Evolutionary conservation across 2,329 filamentous ascomycete genomes (phyloP).

Genomic region (Westerdykella sp.): DNA sequence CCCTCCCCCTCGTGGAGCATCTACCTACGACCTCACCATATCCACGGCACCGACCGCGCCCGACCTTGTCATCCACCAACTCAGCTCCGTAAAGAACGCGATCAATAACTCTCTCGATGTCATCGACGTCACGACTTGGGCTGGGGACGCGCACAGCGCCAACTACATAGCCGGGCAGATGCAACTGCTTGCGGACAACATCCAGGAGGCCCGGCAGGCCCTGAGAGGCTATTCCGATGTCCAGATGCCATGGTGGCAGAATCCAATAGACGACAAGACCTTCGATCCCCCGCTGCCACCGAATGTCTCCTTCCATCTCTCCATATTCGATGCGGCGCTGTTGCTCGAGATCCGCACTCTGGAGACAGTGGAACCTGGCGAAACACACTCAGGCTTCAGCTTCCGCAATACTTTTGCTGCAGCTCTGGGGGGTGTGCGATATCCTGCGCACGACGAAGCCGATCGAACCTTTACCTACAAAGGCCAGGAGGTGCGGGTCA

Average conservation of each 20-base stretch:
- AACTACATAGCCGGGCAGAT: slow-evolving; percentile 55
- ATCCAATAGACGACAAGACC: slow-evolving; percentile 50
- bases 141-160: slow-evolving; percentile 57
- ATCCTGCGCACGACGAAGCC: slow-evolving; percentile 55
- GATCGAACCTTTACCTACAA: slow-evolving; percentile 67
- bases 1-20: slow-evolving; percentile 47
- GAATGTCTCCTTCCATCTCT: slow-evolving; percentile 66
- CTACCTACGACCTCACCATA: slow-evolving; percentile 48
- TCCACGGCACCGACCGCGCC: slow-evolving; percentile 50
- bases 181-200: slow-evolving; percentile 54
- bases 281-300: slow-evolving; percentile 59
- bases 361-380: slow-evolving; percentile 45
- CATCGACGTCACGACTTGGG: slow-evolving; percentile 69
- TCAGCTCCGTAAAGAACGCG: slow-evolving; percentile 66
- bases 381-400: slow-evolving; percentile 42
- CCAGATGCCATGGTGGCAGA: slow-evolving; percentile 51
- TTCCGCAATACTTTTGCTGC: slow-evolving; percentile 51
- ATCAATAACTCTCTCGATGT: slow-evolving; percentile 81
- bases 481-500: slow-evolving; percentile 70
- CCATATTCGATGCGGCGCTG: slow-evolving; percentile 50
- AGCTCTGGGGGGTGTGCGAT: slow-evolving; percentile 40
- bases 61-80: slow-evolving; percentile 59
- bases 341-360: slow-evolving; percentile 61
- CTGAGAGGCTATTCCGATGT: slow-evolving; percentile 51
- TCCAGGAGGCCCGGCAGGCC: slow-evolving; percentile 54